Evolutionary conservation across 768 basidiomycete genomes (phyloP), one percentile per base, ranked within the genome.

Genomic region (Rhizopogon vinicolor): DNA sequence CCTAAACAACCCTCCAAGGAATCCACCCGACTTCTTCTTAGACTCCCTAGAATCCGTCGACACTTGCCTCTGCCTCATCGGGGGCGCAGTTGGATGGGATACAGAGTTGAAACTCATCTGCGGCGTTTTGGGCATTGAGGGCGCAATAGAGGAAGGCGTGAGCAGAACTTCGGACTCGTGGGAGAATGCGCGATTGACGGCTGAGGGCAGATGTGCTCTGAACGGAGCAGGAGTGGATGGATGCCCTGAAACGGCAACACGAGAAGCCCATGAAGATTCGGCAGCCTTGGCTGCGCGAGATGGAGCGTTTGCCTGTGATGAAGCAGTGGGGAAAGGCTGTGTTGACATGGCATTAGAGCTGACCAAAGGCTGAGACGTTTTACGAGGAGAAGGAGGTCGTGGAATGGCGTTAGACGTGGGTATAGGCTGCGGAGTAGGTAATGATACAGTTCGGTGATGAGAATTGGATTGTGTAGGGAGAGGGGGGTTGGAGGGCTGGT

Each of bases 91-190:
- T 13, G 57, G 8, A 16, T 62, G 60, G 40, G 51, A 49, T 2
- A 41, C 43, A 45, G 37, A 10, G 12, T 14, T 16, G 13, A 49
- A 49, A 16, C 41, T 58, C 9, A 59, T 48, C 16, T 51, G 44
- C 16, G 57, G 73, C 12, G 77, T 69, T 51, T 76, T 76, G 40
- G 78, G 65, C 55, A 75, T 69, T 0, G 74, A 74, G 3, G 73
- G 79, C 3, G 81, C 81, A 16, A 87, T 76, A 1, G 86, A 86
- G 12, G 85, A 86, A 5, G 86, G 85, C 0, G 86, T 87, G 62
- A 75, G 77, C 37, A 87, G 75, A 40, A 82, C 70, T 53, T 76
- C 74, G 8, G 79, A 76, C 44, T 85, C 84, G 51, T 78, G 72
- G 12, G 79, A 80, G 18, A 70, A 66, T 40, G 68, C 63, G 31